phyloP scores from a whole-genome alignment of 768 basidiomycete genomes.

The Boletus subparvulus region DNA sequence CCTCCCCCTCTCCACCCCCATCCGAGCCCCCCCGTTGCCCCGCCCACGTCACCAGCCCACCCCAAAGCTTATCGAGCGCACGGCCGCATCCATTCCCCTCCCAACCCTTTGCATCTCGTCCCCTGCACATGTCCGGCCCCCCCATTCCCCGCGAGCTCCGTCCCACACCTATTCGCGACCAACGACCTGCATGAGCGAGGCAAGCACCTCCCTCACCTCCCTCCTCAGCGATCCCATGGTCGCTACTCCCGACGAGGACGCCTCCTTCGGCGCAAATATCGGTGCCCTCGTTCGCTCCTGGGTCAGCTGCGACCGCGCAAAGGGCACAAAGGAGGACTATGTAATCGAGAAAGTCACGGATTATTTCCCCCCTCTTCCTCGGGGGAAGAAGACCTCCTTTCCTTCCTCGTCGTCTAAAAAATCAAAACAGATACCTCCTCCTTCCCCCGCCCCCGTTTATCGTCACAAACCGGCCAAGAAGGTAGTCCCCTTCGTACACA shows the following conservation, averaged over 20 bases:
- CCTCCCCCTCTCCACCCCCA: constrained; percentile 1
- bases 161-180: constrained; percentile 35
- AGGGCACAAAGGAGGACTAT: constrained; percentile 27
- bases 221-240: constrained; percentile 44
- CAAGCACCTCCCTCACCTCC: constrained; percentile 54
- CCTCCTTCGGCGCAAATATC: constrained; percentile 47
- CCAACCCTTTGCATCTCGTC: constrained; percentile 55
- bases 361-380: constrained; percentile 28
- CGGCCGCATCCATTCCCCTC: constrained; percentile 30
- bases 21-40: constrained; percentile 20
- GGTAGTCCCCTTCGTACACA: background rate
- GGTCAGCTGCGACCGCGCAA: constrained; percentile 27
- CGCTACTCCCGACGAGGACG: constrained; percentile 40
- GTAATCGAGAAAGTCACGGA: constrained; percentile 32
- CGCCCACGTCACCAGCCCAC: constrained; percentile 25
- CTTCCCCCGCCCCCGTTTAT: constrained; percentile 9
- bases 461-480: constrained; percentile 22
- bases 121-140: constrained; percentile 31
- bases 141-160: constrained; percentile 32
- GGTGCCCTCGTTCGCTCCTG: constrained; percentile 37
- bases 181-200: constrained; percentile 33
- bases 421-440: constrained; percentile 12
- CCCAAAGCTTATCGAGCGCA: constrained; percentile 37
- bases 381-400: constrained; percentile 13
- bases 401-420: constrained; percentile 19